Evolutionary conservation across 768 basidiomycete genomes (phyloP).

Genomic region (Naganishia antarctica): DNA sequence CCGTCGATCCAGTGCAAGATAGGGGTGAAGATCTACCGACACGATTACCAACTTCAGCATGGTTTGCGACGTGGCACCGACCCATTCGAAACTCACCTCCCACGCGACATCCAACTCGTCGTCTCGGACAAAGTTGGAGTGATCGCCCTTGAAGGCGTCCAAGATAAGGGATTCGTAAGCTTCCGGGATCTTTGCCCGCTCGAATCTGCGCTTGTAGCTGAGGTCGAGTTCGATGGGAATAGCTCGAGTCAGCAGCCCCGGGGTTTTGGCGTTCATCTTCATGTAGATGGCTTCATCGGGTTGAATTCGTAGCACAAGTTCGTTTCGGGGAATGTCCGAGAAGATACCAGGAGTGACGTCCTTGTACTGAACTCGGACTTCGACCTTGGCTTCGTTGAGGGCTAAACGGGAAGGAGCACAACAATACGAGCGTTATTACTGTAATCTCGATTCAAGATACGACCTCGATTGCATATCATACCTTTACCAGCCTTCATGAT

Average conservation of each 20-base stretch:
- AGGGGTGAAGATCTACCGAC: constrained; percentile 48
- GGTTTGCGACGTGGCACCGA: neutral
- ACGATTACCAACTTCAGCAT: neutral
- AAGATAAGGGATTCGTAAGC: constrained; percentile 91
- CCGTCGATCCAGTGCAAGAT: constrained; percentile 96
- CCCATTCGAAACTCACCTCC: constrained; percentile 62
- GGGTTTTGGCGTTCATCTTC: constrained; percentile 92
- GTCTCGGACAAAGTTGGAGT: constrained; percentile 96
- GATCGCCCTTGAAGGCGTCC: constrained; percentile 94
- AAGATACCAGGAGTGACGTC: constrained; percentile 96
- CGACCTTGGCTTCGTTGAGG: constrained; percentile 96
- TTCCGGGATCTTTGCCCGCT: constrained; percentile 86
- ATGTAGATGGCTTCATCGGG: constrained; percentile 94
- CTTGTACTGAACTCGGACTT: constrained; percentile 96
- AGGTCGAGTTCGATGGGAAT: constrained; percentile 97
- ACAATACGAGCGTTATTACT: neutral
- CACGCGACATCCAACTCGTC: constrained; percentile 96
- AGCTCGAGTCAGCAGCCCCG: constrained; percentile 81
- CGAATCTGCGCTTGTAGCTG: constrained; percentile 93
- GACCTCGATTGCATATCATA: constrained; percentile 42
- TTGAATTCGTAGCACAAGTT: constrained; percentile 95
- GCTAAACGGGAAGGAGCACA: constrained; percentile 57
- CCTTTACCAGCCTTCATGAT: constrained; percentile 98
- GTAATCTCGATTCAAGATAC: constrained; percentile 19
- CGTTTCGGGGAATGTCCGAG: constrained; percentile 90